Conservation (phyloP, 805 yeast genomes). For the Suhomyces xylopsoci region DNA sequence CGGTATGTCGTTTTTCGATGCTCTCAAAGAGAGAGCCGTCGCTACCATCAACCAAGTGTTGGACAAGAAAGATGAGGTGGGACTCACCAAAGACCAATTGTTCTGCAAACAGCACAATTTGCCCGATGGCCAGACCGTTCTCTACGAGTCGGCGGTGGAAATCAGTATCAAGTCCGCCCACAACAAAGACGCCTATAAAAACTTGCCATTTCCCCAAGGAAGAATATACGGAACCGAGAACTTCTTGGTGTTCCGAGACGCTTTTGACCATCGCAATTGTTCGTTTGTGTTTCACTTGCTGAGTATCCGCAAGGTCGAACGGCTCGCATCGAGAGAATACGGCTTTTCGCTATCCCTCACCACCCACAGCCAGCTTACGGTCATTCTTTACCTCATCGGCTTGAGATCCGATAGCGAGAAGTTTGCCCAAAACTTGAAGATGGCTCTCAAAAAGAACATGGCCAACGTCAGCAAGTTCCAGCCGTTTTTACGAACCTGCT, state of each 20-base stretch:
- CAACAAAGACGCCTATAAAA: constrained; percentile 18
- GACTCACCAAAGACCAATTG: constrained; percentile 63
- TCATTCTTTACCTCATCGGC: constrained; percentile 75
- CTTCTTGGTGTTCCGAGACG: constrained; percentile 71
- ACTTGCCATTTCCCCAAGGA: constrained; percentile 49
- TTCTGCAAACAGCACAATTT: constrained; percentile 66
- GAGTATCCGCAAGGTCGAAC: constrained; percentile 78
- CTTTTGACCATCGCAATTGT: constrained; percentile 65
- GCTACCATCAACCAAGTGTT: constrained; percentile 41
- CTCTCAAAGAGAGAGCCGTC: constrained; percentile 46
- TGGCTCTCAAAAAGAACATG: constrained; percentile 59
- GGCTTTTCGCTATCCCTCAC: constrained; percentile 74
- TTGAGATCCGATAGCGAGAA: constrained; percentile 73
- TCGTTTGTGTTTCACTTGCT: constrained; percentile 70
- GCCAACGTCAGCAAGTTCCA: constrained; percentile 58
- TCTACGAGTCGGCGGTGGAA: constrained; percentile 70
- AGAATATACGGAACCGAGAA: constrained; percentile 68
- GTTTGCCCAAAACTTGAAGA: constrained; percentile 68
- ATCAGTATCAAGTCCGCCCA: constrained; percentile 28
- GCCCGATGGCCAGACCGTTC: constrained; percentile 66
- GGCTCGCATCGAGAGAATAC: constrained; percentile 72
- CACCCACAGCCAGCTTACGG: constrained; percentile 60
- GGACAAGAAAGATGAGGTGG: constrained; percentile 40
- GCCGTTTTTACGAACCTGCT: constrained; percentile 66
- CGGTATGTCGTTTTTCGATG: constrained; percentile 50